Conservation (phyloP, 192 early-diverging fungal species). For the Dispira simplex region DNA sequence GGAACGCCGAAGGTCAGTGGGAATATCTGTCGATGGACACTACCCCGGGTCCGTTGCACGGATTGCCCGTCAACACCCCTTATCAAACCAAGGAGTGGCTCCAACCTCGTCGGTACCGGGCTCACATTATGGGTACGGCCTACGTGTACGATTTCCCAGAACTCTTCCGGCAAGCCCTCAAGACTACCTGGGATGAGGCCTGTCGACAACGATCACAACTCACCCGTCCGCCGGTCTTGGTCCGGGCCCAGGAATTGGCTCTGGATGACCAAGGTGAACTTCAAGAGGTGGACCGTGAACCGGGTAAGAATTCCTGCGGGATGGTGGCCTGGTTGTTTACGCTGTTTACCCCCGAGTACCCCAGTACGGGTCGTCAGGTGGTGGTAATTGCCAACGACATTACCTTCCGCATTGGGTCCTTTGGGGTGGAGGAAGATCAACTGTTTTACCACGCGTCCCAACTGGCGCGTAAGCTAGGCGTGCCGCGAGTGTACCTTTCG, state of each 20-base stretch:
- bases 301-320: slow-evolving; percentile 83
- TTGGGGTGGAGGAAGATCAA: slow-evolving; percentile 85
- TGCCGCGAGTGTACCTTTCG: slow-evolving; percentile 88
- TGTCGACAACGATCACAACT: slow-evolving; percentile 21
- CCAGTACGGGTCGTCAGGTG: slow-evolving; percentile 64
- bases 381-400: slow-evolving; percentile 98
- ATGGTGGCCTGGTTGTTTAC: slow-evolving; percentile 95
- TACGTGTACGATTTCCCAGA: slow-evolving; percentile 99
- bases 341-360: slow-evolving; percentile 85
- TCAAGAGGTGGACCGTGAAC: slow-evolving; percentile 56
- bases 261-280: slow-evolving; percentile 67
- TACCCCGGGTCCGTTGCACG: slow-evolving; percentile 66
- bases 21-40: slow-evolving; percentile 73
- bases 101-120: slow-evolving; percentile 94
- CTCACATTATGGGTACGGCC: slow-evolving; percentile 94
- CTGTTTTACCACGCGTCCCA: slow-evolving; percentile 88
- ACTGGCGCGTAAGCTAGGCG: slow-evolving; percentile 66
- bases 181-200: slow-evolving; percentile 56
- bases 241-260: slow-evolving; percentile 75
- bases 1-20: slow-evolving; percentile 63
- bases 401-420: slow-evolving; percentile 92
- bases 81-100: slow-evolving; percentile 92
- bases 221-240: slow-evolving; percentile 40
- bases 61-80: slow-evolving; percentile 60
- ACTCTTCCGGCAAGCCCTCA: slow-evolving; percentile 79